Percentiles rank a stretch among this genome's conserved stretches.
These are phyloP conservation scores for Datura wrightii DNA, from an alignment of 257 asterid species.

Conservation along the genomic window DNA sequence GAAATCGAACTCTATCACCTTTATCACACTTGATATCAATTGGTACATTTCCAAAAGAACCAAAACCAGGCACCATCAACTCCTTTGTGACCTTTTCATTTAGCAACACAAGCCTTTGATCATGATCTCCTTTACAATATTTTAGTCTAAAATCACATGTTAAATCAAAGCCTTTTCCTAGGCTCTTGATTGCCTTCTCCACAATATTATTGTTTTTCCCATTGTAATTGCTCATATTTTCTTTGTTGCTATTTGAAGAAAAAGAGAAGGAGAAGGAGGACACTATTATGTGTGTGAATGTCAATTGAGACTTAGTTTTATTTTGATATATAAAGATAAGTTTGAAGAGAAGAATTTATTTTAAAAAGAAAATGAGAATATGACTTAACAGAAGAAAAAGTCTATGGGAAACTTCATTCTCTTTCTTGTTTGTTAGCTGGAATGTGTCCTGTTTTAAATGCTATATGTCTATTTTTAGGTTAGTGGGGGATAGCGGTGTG, in stretches of 20 bases:
- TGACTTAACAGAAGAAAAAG: slow-evolving; percentile 24
- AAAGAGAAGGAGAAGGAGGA: background rate
- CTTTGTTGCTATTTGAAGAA: background rate
- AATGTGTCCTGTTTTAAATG: slow-evolving; percentile 39
- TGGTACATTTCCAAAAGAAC: slow-evolving; percentile 54
- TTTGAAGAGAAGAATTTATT: slow-evolving; percentile 31
- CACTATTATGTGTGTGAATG: background rate
- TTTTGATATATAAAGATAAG: background rate
- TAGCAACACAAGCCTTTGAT: slow-evolving; percentile 55
- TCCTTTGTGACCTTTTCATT: slow-evolving; percentile 58
- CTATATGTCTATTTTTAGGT: background rate
- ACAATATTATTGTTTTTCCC: slow-evolving; percentile 51
- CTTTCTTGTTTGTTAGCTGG: slow-evolving; percentile 34
- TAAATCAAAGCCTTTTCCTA: slow-evolving; percentile 87
- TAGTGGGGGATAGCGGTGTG: background rate
- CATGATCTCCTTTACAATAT: slow-evolving; percentile 69
- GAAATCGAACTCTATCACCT: slow-evolving; percentile 86
- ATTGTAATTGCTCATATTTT: background rate
- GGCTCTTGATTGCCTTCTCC: slow-evolving; percentile 64
- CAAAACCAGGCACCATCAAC: slow-evolving; percentile 71
- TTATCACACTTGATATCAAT: slow-evolving; percentile 79
- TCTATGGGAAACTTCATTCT: slow-evolving; percentile 36
- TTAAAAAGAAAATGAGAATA: background rate
- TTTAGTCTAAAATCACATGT: slow-evolving; percentile 78
- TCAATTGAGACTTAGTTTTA: background rate